Base-by-base conservation (phyloP, 1,284 basidiomycete genomes). In the Puccinia polysora region DNA sequence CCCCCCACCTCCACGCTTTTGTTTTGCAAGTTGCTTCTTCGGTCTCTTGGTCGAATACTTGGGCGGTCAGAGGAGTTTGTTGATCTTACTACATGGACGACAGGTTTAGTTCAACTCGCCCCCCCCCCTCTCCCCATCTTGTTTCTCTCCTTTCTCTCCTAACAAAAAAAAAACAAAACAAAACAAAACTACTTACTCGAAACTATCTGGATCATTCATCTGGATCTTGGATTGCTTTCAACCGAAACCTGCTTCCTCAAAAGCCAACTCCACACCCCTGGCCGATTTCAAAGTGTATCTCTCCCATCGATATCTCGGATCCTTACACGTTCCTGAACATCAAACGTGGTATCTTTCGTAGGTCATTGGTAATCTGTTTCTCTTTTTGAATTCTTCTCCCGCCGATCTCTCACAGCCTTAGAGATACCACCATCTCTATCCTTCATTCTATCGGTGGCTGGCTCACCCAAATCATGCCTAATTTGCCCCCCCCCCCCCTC, bases 331-430 rank as follows among this genome's bases (percentile, higher is more conserved):
- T 97, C 78, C 83, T 98, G 0, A 93, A 90, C 75, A 83, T 98
- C 55, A 97, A 97, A 80, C 85, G 95, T 23, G 95, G 95, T 4
- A 92, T 97, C 32, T 82, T 97, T 56, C 95, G 93, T 96, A 76
- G 76, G 87, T 86, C 10, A n/a, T 58, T n/a, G n/a, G n/a, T n/a
- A n/a, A n/a, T n/a, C n/a, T 15, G 49, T 36, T n/a, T 30, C 30
- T 23, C 12, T 56, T 18, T 18, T 58, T 68, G n/a, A 8, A 52
- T n/a, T n/a, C n/a, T n/a, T n/a, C n/a, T n/a, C n/a, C n/a, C n/a
- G n/a, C n/a, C n/a, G n/a, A n/a, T n/a, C n/a, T n/a, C n/a, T n/a
- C n/a, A n/a, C n/a, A n/a, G n/a, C n/a, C n/a, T n/a, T n/a, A n/a
- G n/a, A n/a, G n/a, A n/a, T n/a, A n/a, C n/a, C n/a, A n/a, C n/a